Base-by-base conservation (phyloP, 441 rosid species). In the Bruguiera hainesii region DNA sequence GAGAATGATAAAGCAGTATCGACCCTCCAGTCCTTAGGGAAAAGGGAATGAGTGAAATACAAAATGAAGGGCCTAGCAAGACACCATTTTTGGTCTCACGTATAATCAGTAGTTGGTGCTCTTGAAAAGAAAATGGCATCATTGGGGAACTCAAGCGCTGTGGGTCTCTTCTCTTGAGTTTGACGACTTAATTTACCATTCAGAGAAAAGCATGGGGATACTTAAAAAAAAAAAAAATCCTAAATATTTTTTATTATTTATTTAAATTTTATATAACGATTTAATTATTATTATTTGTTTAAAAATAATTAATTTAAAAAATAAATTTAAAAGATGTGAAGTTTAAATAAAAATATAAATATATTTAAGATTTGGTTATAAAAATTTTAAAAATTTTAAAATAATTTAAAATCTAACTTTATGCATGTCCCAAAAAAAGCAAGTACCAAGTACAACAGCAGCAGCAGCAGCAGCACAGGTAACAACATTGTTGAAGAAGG, bases 401-500 rank as follows among this genome's bases (percentile, higher is more conserved):
- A 26, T 1, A 26, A 26, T 26, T 26, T 26, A 26, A 26, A 26
- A 26, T 26, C 26, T 21, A 26, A 26, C 2, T 26, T 2, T 26
- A 26, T 26, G 2, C 26, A 2, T 26, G 0, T 26, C 26, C 26
- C 26, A 26, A 26, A 20, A 48, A 68, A 46, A n/a, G 11, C 9
- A 48, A 56, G 65, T 66, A 57, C 63, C 67, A 63, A 65, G 76
- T 60, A 62, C 69, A 64, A 33, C 60, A 69, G 0, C 23, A 23
- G 23, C 26, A 25, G 1, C 26, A 37, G 23, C 46, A 56, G 64
- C 69, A 62, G 33, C 33, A 48, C 65, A 3, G 20, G 11, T 28
- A 30, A 59, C 37, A 29, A 58, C 20, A 63, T 58, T 65, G 59
- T n/a, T 60, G 63, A 31, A 25, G 57, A 9, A 20, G 51, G 28